Percentiles rank a stretch among this genome's conserved stretches.
These are phyloP conservation scores for Leucocoprinus birnbaumii DNA, from an alignment of 768 basidiomycete genomes.

Conservation along the genomic window DNA sequence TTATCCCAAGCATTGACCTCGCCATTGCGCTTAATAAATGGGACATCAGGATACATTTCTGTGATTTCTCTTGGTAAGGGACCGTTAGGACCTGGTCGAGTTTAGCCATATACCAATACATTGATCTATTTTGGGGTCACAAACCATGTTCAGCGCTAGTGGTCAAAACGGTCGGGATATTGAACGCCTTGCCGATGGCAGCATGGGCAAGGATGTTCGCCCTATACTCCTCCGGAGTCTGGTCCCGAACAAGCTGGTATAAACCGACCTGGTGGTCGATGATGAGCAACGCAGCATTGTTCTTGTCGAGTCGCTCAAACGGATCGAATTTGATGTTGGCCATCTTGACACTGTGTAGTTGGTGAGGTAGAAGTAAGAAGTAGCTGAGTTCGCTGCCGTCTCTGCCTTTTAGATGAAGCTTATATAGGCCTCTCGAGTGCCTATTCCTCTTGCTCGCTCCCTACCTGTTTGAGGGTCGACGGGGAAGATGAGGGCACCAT, in stretches of 20 bases:
- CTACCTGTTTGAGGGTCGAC: no score
- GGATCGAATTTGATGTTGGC: background rate
- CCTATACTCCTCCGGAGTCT: constrained; percentile 32
- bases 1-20: constrained; percentile 56
- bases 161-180: constrained; percentile 43
- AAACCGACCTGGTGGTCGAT: constrained; percentile 49
- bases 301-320: constrained; percentile 36
- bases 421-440: no score
- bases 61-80: constrained; percentile 42
- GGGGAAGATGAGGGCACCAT: no score
- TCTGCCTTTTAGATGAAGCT: no score
- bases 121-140: no score
- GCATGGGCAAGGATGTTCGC: constrained; percentile 48
- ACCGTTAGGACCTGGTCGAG: constrained; percentile 40
- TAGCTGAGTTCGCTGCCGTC: background rate
- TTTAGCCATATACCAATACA: no score
- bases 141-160: constrained; percentile 41
- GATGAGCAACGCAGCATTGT: constrained; percentile 38
- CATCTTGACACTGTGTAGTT: background rate
- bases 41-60: constrained; percentile 41
- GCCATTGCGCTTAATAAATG: constrained; percentile 42
- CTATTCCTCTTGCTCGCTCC: no score
- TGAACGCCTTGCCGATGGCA: constrained; percentile 40
- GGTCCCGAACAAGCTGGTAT: constrained; percentile 43
- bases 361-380: background rate